These are phyloP conservation scores for Musa balbisiana DNA, from an alignment of 202 grass and related monocot species.

Conservation along the genomic window DNA sequence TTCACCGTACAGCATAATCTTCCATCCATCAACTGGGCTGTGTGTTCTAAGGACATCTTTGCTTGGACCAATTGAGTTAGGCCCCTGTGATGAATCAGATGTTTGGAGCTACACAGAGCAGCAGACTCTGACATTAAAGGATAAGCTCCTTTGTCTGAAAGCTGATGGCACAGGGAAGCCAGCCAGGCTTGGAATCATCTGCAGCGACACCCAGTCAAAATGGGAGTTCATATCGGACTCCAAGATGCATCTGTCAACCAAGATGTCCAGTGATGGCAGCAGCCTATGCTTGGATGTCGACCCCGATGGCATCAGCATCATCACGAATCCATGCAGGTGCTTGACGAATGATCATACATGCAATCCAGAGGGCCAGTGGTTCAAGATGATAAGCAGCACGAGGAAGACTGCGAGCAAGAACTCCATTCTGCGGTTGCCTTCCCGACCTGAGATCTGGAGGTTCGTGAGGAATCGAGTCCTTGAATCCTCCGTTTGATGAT, in stretches of 20 bases:
- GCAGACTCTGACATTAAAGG: not conserved
- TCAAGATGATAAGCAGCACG: not conserved
- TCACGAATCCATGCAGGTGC: slow-evolving; percentile 2
- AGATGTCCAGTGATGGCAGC: not conserved
- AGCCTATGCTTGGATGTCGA: not conserved
- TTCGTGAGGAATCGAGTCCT: not conserved
- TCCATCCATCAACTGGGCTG: slow-evolving; percentile 2
- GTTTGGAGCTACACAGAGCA: slow-evolving; percentile 12
- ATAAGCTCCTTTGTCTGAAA: slow-evolving; percentile 3
- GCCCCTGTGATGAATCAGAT: not conserved
- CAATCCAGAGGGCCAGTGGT: slow-evolving; percentile 4
- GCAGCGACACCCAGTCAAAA: slow-evolving; percentile 3
- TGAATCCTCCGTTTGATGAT: not conserved
- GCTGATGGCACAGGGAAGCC: slow-evolving; percentile 10
- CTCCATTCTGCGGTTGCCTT: not conserved
- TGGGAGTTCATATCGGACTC: slow-evolving; percentile 10
- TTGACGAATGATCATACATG: not conserved
- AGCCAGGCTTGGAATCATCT: slow-evolving; percentile 1
- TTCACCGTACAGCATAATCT: slow-evolving; percentile 1
- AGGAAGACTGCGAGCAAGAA: not conserved
- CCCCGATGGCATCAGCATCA: not conserved
- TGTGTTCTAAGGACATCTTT: not conserved
- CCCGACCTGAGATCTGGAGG: not conserved
- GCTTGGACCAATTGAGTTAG: not conserved
- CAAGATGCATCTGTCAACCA: not conserved